phyloP scores from a whole-genome alignment of 768 basidiomycete species.

The Tephrocybe sp. region DNA sequence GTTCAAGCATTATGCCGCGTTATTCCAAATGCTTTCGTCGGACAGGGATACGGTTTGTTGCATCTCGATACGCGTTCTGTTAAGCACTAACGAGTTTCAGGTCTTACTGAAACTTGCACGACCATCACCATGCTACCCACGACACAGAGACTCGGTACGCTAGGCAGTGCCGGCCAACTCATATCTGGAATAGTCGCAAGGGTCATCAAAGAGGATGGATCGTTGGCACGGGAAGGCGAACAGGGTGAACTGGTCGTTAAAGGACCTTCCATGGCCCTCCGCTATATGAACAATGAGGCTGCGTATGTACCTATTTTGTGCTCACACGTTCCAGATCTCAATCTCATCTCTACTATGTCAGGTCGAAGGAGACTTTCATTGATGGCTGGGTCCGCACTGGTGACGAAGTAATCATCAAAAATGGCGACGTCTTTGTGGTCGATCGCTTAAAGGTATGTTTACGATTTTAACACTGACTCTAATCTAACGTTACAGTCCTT shows the following conservation, averaged over 20 bases:
- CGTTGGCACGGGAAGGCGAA: constrained; percentile 55
- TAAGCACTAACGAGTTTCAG: constrained; percentile 26
- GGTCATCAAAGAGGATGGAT: constrained; percentile 59
- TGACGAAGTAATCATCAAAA: constrained; percentile 68
- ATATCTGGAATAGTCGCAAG: constrained; percentile 57
- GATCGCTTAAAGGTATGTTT: constrained; percentile 70
- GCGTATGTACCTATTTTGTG: constrained; percentile 44
- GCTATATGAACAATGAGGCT: constrained; percentile 56
- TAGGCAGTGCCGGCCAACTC: constrained; percentile 59
- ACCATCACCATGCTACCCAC: constrained; percentile 48
- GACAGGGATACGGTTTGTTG: constrained; percentile 60
- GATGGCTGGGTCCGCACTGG: constrained; percentile 71
- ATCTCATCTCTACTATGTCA: constrained; percentile 20
- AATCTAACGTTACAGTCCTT: too few relatives aligned
- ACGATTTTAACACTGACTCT: too few relatives aligned
- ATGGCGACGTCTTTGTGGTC: constrained; percentile 65
- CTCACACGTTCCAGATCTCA: not conserved
- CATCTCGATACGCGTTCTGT: not conserved
- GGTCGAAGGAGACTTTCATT: constrained; percentile 64
- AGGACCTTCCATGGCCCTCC: constrained; percentile 59
- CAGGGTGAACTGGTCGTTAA: constrained; percentile 62
- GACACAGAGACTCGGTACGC: constrained; percentile 42
- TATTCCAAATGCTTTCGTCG: constrained; percentile 60
- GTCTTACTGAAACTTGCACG: constrained; percentile 65
- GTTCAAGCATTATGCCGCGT: constrained; percentile 42